phyloP scores from a whole-genome alignment of 805 yeast genomes.

The Candida ulmi region DNA sequence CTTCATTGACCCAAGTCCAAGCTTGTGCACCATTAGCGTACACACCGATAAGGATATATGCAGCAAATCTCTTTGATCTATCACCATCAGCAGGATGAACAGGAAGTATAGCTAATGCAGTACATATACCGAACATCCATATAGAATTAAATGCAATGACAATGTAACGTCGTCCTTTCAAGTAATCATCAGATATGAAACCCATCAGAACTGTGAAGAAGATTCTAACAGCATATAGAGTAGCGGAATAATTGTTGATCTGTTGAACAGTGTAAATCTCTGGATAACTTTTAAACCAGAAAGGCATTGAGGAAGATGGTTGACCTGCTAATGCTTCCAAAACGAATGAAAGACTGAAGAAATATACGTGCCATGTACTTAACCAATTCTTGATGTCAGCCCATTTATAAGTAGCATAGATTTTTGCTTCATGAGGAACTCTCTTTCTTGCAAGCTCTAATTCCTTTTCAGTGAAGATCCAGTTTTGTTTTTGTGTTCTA shows the following conservation, averaged over 20 bases:
- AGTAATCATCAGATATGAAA: slow-evolving; percentile 6
- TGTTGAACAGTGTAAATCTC: slow-evolving; percentile 4
- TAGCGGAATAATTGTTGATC: slow-evolving; percentile 5
- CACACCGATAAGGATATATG: slow-evolving; percentile 7
- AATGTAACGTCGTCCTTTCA: slow-evolving; percentile 10
- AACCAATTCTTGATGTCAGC: slow-evolving; percentile 4
- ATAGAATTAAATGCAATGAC: background rate
- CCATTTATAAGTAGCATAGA: background rate
- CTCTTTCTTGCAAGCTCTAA: slow-evolving; percentile 2
- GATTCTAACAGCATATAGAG: slow-evolving; percentile 4
- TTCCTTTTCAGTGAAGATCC: slow-evolving; percentile 14
- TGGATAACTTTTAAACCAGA: slow-evolving; percentile 8
- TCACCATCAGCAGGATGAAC: slow-evolving; percentile 7
- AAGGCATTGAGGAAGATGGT: slow-evolving; percentile 1
- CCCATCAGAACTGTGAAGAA: slow-evolving; percentile 5
- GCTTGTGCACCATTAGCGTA: slow-evolving; percentile 5
- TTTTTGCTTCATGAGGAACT: slow-evolving; percentile 5
- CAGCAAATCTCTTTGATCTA: slow-evolving; percentile 5
- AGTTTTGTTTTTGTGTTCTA: slow-evolving; percentile 23
- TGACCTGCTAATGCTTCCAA: slow-evolving; percentile 4
- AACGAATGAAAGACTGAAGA: slow-evolving; percentile 2
- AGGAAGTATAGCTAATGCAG: slow-evolving; percentile 3
- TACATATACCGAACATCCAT: slow-evolving; percentile 3
- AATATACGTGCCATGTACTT: slow-evolving; percentile 6
- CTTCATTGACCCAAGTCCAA: slow-evolving; percentile 12